Evolutionary conservation across 495 filamentous ascomycete genomes (phyloP).

Genomic region (Trichoderma gamsii): DNA sequence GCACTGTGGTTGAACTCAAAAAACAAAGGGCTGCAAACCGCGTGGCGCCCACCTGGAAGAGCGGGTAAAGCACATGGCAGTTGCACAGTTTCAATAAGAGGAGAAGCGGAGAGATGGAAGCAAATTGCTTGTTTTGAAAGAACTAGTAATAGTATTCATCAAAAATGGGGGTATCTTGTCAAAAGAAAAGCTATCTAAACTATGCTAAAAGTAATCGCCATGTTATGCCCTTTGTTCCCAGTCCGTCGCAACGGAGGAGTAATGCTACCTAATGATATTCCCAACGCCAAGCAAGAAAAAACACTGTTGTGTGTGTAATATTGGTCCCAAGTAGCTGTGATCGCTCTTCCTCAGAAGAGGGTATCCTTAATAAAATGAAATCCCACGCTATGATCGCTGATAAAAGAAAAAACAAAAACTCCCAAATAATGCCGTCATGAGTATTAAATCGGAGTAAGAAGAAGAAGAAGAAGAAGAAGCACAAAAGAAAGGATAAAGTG

Average conservation of each 20-base stretch:
- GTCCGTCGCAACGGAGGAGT: constrained; percentile 5
- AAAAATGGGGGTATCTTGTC: constrained; percentile 7
- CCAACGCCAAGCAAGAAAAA: neutral
- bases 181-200: constrained; percentile 4
- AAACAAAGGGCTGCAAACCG: neutral
- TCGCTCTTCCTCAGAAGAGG: constrained; percentile 10
- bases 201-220: neutral
- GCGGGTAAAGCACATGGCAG: neutral
- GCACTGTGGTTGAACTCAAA: neutral
- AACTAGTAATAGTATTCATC: neutral
- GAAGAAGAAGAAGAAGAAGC: neutral
- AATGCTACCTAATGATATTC: constrained; percentile 1
- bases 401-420: neutral
- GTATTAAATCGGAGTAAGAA: neutral
- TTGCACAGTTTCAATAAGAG: neutral
- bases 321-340: neutral
- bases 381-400: constrained; percentile 4
- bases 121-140: neutral
- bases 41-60: neutral
- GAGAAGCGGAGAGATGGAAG: neutral
- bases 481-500: neutral
- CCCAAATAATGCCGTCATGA: constrained; percentile 8
- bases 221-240: neutral
- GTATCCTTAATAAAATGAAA: neutral
- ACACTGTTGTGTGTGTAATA: neutral